Evolutionary conservation across 108 stramenopile genomes (phyloP).

Genomic region (Fragilaria crotonensis): DNA sequence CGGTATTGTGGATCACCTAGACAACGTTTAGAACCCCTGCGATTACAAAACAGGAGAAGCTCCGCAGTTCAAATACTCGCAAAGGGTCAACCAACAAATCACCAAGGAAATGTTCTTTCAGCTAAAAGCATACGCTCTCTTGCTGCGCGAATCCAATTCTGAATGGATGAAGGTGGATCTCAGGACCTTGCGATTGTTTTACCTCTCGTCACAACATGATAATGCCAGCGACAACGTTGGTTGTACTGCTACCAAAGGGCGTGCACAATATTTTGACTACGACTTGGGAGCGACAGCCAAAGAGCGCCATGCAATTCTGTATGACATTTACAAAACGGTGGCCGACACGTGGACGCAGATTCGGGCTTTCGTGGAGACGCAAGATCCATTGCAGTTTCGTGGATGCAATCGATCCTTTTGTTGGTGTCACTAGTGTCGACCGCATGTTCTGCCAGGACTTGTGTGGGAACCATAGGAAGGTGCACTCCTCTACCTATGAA

Average conservation of each 20-base stretch:
- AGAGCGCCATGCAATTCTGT: constrained; percentile 44
- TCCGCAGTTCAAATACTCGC: constrained; percentile 75
- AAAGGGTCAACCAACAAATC: constrained; percentile 60
- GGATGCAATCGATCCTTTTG: constrained; percentile 83
- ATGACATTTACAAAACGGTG: constrained; percentile 44
- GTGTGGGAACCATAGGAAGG: constrained; percentile 45
- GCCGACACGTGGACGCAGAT: constrained; percentile 39
- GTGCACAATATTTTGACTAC: constrained; percentile 47
- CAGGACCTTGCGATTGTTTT: constrained; percentile 57
- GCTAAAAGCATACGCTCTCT: constrained; percentile 76
- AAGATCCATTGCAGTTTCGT: constrained; percentile 60
- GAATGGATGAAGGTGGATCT: constrained; percentile 33
- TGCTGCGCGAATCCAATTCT: constrained; percentile 54
- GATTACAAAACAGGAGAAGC: constrained; percentile 89
- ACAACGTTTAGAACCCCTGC: constrained; percentile 33
- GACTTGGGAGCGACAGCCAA: constrained; percentile 56
- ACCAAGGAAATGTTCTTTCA: constrained; percentile 70
- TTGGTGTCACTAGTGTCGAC: constrained; percentile 68
- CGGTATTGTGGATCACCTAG: constrained; percentile 84
- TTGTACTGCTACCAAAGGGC: too few species aligned
- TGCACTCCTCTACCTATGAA: too few species aligned
- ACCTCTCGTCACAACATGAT: constrained; percentile 55
- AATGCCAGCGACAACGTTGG: too few species aligned
- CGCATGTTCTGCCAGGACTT: constrained; percentile 46
- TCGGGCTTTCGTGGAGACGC: constrained; percentile 39